Percentiles rank a stretch among this genome's conserved stretches.
These are phyloP conservation scores for Choricystis sp. DNA, from an alignment of 139 green algal genomes.

Conservation along the genomic window DNA sequence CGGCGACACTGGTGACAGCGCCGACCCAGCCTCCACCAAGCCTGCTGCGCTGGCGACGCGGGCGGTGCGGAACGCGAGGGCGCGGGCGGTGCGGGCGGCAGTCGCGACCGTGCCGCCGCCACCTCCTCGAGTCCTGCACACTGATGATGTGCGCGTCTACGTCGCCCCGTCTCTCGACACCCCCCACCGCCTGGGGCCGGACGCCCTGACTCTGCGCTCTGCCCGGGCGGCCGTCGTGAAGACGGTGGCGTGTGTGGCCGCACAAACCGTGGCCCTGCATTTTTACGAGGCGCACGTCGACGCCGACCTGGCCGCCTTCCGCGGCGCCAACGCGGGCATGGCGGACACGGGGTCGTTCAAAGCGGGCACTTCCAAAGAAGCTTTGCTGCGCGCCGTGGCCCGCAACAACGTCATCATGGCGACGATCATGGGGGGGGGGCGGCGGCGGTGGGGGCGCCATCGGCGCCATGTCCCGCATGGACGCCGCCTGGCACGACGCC, in stretches of 20 bases:
- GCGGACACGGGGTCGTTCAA: slow-evolving; percentile 21
- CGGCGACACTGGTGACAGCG: no score
- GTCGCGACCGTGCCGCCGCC: no score
- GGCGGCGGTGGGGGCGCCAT: neutral
- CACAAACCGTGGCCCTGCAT: slow-evolving; percentile 41
- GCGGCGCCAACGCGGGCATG: slow-evolving; percentile 41
- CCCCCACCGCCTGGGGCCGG: neutral
- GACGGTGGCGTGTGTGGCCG: slow-evolving; percentile 17
- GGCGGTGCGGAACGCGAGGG: neutral
- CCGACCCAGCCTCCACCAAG: no score
- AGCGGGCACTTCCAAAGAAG: slow-evolving; percentile 5
- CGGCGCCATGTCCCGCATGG: slow-evolving; percentile 10
- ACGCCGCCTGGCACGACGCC: slow-evolving; percentile 41
- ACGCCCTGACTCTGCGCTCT: neutral
- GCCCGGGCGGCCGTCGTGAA: neutral
- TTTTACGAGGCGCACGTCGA: slow-evolving; percentile 37
- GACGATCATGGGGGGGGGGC: slow-evolving; percentile 34
- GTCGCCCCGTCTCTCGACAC: neutral
- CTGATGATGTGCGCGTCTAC: neutral
- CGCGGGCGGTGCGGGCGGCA: no score
- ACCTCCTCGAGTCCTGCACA: neutral
- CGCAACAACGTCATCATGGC: slow-evolving; percentile 45
- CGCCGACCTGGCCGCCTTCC: slow-evolving; percentile 28
- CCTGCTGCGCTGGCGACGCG: no score
- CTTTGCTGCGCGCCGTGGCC: slow-evolving; percentile 29